A percentile compares a stretch with the other conserved stretches of the same genome.
phyloP scores from a whole-genome alignment of 768 basidiomycete genomes.

The Lactifluus volemus region DNA sequence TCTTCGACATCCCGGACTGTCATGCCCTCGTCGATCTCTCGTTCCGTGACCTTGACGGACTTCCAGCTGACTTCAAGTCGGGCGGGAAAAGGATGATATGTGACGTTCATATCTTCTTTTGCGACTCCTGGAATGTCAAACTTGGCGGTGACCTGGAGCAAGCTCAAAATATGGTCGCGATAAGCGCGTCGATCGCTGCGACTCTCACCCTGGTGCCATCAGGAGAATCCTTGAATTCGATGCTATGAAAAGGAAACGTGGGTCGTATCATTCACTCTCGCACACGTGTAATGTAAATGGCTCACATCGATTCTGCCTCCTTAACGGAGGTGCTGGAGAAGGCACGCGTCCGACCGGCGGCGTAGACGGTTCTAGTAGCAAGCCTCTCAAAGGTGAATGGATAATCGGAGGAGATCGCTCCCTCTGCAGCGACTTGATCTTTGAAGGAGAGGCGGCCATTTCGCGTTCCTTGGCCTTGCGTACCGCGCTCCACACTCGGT shows the following conservation, averaged over 20 bases:
- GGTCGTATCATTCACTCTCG: background rate
- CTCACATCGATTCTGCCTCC: constrained; percentile 59
- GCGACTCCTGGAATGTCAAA: constrained; percentile 62
- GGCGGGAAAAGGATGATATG: constrained; percentile 43
- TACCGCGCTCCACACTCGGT: constrained; percentile 58
- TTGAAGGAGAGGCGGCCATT: constrained; percentile 60
- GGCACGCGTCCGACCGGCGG: background rate
- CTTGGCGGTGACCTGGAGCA: constrained; percentile 46
- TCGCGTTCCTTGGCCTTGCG: constrained; percentile 55
- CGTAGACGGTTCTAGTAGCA: constrained; percentile 1
- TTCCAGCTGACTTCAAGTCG: constrained; percentile 61
- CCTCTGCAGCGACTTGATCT: constrained; percentile 61
- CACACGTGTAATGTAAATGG: background rate
- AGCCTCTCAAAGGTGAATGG: constrained; percentile 9
- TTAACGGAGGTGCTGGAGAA: constrained; percentile 31
- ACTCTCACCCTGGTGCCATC: constrained; percentile 48
- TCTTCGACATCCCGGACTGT: constrained; percentile 57
- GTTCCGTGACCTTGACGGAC: constrained; percentile 48
- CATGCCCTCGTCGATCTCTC: constrained; percentile 45
- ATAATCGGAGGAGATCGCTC: constrained; percentile 9
- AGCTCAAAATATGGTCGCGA: constrained; percentile 3
- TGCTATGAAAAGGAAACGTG: constrained; percentile 31
- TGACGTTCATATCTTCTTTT: constrained; percentile 71
- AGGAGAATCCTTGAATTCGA: constrained; percentile 60
- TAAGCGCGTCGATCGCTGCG: constrained; percentile 18